Percentiles rank a stretch among this genome's conserved stretches.
Conservation (phyloP, 768 basidiomycete genomes). For the Trametes coccinea region DNA sequence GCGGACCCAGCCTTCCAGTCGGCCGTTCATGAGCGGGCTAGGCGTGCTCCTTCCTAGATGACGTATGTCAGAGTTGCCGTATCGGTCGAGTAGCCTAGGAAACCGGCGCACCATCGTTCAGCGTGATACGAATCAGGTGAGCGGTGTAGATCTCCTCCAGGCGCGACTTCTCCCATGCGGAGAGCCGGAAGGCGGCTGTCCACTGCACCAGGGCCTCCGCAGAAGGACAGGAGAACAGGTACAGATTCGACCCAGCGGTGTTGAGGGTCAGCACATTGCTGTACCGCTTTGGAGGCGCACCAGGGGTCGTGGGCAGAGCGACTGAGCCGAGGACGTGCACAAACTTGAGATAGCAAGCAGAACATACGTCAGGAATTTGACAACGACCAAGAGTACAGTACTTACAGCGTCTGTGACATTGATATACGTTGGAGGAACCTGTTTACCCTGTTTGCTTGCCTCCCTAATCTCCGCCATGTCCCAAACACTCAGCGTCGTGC, state of each 20-base stretch:
- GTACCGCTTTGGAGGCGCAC: constrained; percentile 56
- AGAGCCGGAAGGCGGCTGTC: constrained; percentile 87
- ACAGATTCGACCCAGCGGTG: constrained; percentile 88
- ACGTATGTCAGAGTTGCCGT: neutral
- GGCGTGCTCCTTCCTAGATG: constrained; percentile 47
- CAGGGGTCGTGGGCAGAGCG: constrained; percentile 56
- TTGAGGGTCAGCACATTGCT: constrained; percentile 87
- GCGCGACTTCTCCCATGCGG: constrained; percentile 92
- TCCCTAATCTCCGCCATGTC: constrained; percentile 88
- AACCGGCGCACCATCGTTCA: constrained; percentile 44
- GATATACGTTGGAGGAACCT: constrained; percentile 85
- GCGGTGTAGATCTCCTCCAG: constrained; percentile 98
- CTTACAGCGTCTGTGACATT: constrained; percentile 88
- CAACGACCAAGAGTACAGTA: constrained; percentile 22
- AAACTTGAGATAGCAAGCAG: constrained; percentile 47
- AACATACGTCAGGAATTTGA: neutral
- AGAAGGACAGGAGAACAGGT: constrained; percentile 84
- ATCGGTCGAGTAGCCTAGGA: neutral
- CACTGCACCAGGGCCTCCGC: constrained; percentile 76
- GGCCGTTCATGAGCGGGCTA: constrained; percentile 65
- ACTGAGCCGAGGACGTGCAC: constrained; percentile 77
- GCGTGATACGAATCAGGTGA: constrained; percentile 81
- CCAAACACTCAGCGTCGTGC: constrained; percentile 89
- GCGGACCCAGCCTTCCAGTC: constrained; percentile 90
- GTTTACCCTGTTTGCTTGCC: constrained; percentile 74